Percentiles rank a stretch among this genome's conserved stretches.
Conservation (phyloP, 176 grass and related monocot genomes). For the Oryza punctata region DNA sequence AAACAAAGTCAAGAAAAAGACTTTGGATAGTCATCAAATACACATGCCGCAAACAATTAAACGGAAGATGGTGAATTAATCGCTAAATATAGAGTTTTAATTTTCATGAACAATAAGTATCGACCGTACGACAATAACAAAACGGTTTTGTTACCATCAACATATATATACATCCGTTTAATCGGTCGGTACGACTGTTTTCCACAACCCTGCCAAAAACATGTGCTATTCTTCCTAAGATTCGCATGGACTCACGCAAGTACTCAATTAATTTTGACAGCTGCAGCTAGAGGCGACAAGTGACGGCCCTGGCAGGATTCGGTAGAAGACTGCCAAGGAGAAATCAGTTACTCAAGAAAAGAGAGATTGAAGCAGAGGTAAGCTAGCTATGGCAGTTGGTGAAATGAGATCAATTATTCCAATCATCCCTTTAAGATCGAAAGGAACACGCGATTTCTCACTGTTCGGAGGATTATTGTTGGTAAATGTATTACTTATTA, state of each 20-base stretch:
- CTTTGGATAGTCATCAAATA: too few species aligned
- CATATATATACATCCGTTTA: too few species aligned
- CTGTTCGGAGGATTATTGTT: neutral
- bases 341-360: neutral
- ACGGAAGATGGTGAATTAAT: too few species aligned
- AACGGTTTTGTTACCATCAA: too few species aligned
- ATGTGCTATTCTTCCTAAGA: neutral
- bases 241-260: neutral
- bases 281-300: neutral
- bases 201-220: too few species aligned
- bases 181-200: too few species aligned
- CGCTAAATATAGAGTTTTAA: too few species aligned
- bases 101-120: too few species aligned
- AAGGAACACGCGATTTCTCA: neutral
- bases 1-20: too few species aligned
- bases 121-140: too few species aligned
- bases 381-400: neutral
- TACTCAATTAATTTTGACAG: neutral
- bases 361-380: neutral
- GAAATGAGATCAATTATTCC: neutral
- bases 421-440: neutral
- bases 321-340: neutral
- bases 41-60: too few species aligned
- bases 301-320: neutral
- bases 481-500: neutral